These are phyloP conservation scores for Neofusicoccum sp. DNA, from an alignment of 2,329 filamentous ascomycete genomes.

Conservation along the genomic window DNA sequence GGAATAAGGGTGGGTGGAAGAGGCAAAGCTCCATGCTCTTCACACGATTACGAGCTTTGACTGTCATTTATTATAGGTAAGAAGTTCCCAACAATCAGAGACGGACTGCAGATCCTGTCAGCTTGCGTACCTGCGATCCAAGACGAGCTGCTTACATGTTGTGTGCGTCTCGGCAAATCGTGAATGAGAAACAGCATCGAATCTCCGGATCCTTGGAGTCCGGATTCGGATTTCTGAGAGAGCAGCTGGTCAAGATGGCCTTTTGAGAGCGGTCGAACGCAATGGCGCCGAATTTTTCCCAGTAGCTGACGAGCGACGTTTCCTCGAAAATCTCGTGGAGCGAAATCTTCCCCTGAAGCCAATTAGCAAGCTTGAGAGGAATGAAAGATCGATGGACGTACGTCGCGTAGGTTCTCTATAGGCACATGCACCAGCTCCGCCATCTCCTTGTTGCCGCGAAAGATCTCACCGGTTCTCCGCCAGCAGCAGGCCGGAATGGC, in stretches of 20 bases:
- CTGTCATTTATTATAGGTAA: slow-evolving; percentile 66
- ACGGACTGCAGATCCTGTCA: slow-evolving; percentile 58
- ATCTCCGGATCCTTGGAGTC: slow-evolving; percentile 70
- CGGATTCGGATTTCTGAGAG: slow-evolving; percentile 68
- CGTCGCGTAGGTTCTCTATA: slow-evolving; percentile 86
- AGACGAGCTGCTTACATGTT: slow-evolving; percentile 71
- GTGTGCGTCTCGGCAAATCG: slow-evolving; percentile 89
- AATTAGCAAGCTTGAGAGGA: slow-evolving; percentile 20
- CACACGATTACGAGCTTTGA: slow-evolving; percentile 1
- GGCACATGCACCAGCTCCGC: slow-evolving; percentile 91
- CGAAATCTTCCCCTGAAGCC: slow-evolving; percentile 79
- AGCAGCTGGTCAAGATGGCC: slow-evolving; percentile 90
- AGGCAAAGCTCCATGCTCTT: neutral
- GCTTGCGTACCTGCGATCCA: slow-evolving; percentile 20
- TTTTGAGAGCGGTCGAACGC: slow-evolving; percentile 94
- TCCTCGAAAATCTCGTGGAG: slow-evolving; percentile 95
- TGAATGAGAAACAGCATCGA: slow-evolving; percentile 96
- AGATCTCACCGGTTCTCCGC: slow-evolving; percentile 95
- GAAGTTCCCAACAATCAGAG: slow-evolving; percentile 95
- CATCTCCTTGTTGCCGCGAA: slow-evolving; percentile 98
- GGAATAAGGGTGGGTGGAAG: neutral
- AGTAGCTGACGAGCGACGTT: slow-evolving; percentile 92
- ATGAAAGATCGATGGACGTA: slow-evolving; percentile 50
- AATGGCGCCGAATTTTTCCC: slow-evolving; percentile 98
- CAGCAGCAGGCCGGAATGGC: slow-evolving; percentile 97